Conservation (phyloP, 768 basidiomycete genomes). For the Boletales sp. region DNA sequence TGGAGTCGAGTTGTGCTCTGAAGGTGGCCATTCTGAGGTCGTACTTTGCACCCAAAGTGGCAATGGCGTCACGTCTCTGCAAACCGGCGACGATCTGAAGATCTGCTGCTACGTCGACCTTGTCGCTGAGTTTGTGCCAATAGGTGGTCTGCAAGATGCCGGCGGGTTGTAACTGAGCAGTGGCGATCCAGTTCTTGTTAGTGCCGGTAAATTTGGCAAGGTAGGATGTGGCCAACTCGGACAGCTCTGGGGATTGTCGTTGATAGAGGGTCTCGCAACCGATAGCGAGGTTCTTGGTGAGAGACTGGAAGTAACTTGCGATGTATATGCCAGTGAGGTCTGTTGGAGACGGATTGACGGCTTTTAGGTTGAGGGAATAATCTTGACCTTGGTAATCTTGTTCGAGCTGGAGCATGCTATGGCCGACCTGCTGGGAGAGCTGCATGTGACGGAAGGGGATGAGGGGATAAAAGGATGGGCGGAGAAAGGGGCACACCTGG, state of each 20-base stretch:
- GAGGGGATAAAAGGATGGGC: not conserved
- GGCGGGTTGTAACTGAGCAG: slow-evolving; percentile 78
- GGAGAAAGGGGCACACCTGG: slow-evolving; percentile 54
- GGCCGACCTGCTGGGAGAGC: slow-evolving; percentile 73
- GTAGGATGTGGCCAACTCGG: slow-evolving; percentile 73
- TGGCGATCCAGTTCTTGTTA: slow-evolving; percentile 88
- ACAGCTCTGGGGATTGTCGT: slow-evolving; percentile 64
- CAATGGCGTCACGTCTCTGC: slow-evolving; percentile 82
- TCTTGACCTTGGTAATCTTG: slow-evolving; percentile 91
- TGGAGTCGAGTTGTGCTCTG: slow-evolving; percentile 91
- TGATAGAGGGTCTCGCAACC: slow-evolving; percentile 87
- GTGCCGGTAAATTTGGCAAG: slow-evolving; percentile 73
- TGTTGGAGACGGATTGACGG: slow-evolving; percentile 84
- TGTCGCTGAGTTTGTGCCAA: slow-evolving; percentile 93
- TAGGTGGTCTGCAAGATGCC: slow-evolving; percentile 90
- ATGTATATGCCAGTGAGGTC: slow-evolving; percentile 91
- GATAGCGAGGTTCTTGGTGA: slow-evolving; percentile 85
- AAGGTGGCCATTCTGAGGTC: slow-evolving; percentile 93
- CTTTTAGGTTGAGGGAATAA: slow-evolving; percentile 81
- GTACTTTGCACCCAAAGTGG: slow-evolving; percentile 94
- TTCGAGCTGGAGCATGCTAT: slow-evolving; percentile 91
- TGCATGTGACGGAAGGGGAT: slow-evolving; percentile 31
- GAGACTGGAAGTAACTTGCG: slow-evolving; percentile 87
- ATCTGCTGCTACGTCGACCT: slow-evolving; percentile 97
- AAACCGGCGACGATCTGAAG: slow-evolving; percentile 79